Conservation (phyloP, 495 filamentous ascomycete species). For the Hyaloscypha bicolor region DNA sequence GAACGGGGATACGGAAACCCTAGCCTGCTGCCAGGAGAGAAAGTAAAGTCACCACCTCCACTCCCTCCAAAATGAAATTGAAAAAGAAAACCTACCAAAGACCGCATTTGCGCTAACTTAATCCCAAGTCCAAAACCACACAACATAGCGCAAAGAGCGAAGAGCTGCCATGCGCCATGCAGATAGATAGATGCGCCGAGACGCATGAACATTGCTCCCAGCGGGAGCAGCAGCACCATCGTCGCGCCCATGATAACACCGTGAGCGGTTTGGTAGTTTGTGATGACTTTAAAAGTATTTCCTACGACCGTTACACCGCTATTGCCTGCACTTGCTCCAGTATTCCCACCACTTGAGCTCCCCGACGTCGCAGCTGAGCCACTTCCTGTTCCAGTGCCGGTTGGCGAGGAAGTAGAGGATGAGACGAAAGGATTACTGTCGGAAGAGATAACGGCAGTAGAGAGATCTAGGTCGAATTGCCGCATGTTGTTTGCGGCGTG, state of each 20-base stretch:
- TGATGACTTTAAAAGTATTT: background rate
- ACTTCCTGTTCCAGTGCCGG: background rate
- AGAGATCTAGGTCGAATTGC: slow-evolving; percentile 57
- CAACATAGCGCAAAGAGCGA: slow-evolving; percentile 57
- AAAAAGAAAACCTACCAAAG: slow-evolving; percentile 31
- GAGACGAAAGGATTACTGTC: slow-evolving; percentile 54
- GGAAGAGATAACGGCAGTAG: slow-evolving; percentile 25
- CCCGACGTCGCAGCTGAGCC: background rate
- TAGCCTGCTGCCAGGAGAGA: background rate
- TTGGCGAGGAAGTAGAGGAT: slow-evolving; percentile 36
- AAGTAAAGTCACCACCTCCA: background rate
- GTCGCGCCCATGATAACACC: slow-evolving; percentile 61
- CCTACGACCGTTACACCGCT: background rate
- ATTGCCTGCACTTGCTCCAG: background rate
- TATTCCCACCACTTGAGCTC: too few species aligned
- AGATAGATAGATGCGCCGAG: slow-evolving; percentile 50
- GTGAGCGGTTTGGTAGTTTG: slow-evolving; percentile 35
- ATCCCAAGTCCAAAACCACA: slow-evolving; percentile 66
- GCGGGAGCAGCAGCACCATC: slow-evolving; percentile 56
- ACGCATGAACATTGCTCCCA: slow-evolving; percentile 59
- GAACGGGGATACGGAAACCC: background rate
- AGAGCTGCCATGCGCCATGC: slow-evolving; percentile 60
- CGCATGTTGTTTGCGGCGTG: slow-evolving; percentile 60
- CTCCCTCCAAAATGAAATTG: too few species aligned
- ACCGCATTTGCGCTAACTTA: slow-evolving; percentile 40